Evolutionary conservation across 495 filamentous ascomycete species (phyloP).

Genomic region (Xylaria nigripes): DNA sequence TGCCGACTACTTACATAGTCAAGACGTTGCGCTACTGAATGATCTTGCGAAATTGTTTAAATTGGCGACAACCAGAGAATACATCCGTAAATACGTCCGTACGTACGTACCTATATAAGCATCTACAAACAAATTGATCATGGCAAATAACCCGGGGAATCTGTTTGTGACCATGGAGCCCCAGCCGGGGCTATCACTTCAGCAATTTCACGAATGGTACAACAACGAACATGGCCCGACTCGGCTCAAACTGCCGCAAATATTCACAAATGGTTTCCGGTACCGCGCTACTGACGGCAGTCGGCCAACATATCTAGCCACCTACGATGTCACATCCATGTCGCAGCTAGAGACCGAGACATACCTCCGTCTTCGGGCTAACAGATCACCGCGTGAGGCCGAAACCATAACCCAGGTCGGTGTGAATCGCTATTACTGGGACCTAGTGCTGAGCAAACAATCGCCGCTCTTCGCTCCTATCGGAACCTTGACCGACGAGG

Average conservation of each 20-base stretch:
- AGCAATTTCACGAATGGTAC: conserved; percentile 85
- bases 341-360: conserved; percentile 53
- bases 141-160: conserved; percentile 44
- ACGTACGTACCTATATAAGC: not conserved
- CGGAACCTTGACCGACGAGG: conserved; percentile 50
- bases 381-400: conserved; percentile 64
- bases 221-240: conserved; percentile 81
- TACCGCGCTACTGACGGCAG: conserved; percentile 58
- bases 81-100: not conserved
- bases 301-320: conserved; percentile 62
- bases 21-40: too few relatives aligned
- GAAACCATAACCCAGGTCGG: conserved; percentile 68
- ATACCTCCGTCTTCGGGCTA: conserved; percentile 60
- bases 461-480: conserved; percentile 46
- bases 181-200: conserved; percentile 48
- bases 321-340: conserved; percentile 75
- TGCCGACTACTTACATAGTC: too few relatives aligned
- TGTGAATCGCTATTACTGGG: conserved; percentile 60
- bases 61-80: not conserved
- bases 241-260: conserved; percentile 59
- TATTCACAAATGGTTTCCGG: conserved; percentile 66
- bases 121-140: conserved; percentile 10
- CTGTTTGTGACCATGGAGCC: conserved; percentile 78
- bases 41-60: too few relatives aligned
- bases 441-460: conserved; percentile 49